phyloP scores from a whole-genome alignment of 495 filamentous ascomycete genomes.

The Chaetomium fimeti region DNA sequence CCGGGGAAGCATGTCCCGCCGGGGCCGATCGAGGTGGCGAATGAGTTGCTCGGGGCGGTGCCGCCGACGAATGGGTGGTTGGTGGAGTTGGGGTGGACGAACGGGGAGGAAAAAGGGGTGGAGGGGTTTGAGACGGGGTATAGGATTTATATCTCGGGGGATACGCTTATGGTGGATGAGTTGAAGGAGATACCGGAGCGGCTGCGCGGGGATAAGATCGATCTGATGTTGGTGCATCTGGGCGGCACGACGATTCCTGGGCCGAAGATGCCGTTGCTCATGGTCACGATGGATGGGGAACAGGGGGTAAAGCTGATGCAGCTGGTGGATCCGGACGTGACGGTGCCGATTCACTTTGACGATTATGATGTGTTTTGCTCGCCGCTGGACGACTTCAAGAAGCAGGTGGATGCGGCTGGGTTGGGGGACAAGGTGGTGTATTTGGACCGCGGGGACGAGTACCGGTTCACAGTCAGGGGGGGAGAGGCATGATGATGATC shows the following conservation, averaged over 20 bases:
- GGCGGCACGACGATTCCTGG: conserved; percentile 66
- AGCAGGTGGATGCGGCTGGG: conserved; percentile 53
- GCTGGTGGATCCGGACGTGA: conserved; percentile 61
- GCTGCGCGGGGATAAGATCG: conserved; percentile 50
- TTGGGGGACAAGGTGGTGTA: conserved; percentile 56
- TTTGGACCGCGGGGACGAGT: conserved; percentile 61
- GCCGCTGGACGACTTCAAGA: conserved; percentile 60
- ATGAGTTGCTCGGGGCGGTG: conserved; percentile 61
- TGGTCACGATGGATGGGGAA: conserved; percentile 72
- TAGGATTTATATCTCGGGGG: conserved; percentile 69
- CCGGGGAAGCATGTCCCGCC: conserved; percentile 69
- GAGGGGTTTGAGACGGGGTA: conserved; percentile 52
- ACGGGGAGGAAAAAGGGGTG: conserved; percentile 7
- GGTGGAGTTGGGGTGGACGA: conserved; percentile 58
- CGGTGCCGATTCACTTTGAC: conserved; percentile 69
- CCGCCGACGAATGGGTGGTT: conserved; percentile 75
- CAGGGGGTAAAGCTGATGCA: conserved; percentile 61
- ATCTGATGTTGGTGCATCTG: conserved; percentile 68
- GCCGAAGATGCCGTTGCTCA: conserved; percentile 55
- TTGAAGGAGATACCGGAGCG: conserved; percentile 56
- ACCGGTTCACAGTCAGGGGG: conserved; percentile 50
- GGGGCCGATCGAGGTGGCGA: conserved; percentile 47
- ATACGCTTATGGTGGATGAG: conserved; percentile 66
- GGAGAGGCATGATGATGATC: not conserved
- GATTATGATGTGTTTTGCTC: conserved; percentile 65